phyloP scores from a whole-genome alignment of 2,329 filamentous ascomycete genomes.

The Ascochyta lentis region DNA sequence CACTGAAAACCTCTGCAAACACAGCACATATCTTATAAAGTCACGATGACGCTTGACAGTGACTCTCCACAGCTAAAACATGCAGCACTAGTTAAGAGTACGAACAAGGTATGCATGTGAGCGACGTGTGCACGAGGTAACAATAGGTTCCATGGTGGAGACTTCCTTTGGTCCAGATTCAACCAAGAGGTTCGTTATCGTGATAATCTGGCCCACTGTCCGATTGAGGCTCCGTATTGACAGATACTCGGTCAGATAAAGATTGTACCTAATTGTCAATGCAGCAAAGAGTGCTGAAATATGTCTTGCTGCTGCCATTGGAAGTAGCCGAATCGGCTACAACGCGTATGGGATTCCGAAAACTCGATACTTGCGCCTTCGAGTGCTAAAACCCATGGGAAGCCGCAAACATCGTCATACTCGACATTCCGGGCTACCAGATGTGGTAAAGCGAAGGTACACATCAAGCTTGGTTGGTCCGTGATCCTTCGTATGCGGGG shows the following conservation, averaged over 20 bases:
- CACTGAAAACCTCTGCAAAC: no score
- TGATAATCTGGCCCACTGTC: not conserved
- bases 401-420: constrained; percentile 4
- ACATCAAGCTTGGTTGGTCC: constrained; percentile 4
- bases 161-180: constrained; percentile 9
- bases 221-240: constrained; percentile 6
- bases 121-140: not conserved
- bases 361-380: constrained; percentile 7
- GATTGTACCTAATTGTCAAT: constrained; percentile 1
- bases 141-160: not conserved
- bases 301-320: constrained; percentile 1
- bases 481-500: constrained; percentile 21
- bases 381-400: not conserved
- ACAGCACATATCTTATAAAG: no score
- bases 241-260: not conserved
- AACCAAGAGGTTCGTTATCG: not conserved
- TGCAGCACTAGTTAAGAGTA: no score
- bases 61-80: no score
- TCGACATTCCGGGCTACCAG: constrained; percentile 13
- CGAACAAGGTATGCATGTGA: no score
- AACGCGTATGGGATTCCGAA: not conserved
- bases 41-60: no score
- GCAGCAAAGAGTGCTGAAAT: not conserved
- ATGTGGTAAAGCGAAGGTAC: constrained; percentile 17
- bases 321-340: constrained; percentile 16